Conservation (phyloP, 805 yeast genomes). For the Ogataea paraovalis region DNA sequence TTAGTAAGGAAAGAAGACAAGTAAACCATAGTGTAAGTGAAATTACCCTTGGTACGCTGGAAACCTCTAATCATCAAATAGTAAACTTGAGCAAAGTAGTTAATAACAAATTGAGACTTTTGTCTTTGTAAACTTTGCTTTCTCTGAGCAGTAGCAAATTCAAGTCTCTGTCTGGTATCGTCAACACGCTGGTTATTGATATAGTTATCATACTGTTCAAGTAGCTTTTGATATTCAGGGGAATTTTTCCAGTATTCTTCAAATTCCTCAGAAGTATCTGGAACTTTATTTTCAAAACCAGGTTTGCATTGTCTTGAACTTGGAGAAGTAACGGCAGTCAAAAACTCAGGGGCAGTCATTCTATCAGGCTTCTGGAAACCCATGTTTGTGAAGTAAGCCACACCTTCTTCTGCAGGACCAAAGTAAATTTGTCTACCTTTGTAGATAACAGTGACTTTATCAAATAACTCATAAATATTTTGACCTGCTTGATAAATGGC, state of each 20-base stretch:
- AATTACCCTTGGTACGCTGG: slow-evolving; percentile 57
- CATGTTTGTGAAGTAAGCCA: slow-evolving; percentile 55
- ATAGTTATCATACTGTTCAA: slow-evolving; percentile 37
- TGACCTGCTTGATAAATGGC: slow-evolving; percentile 69
- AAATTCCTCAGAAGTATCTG: slow-evolving; percentile 53
- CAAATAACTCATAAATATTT: slow-evolving; percentile 57
- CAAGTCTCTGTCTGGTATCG: slow-evolving; percentile 40
- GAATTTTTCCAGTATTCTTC: slow-evolving; percentile 57
- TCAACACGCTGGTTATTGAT: slow-evolving; percentile 34
- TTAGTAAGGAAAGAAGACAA: slow-evolving; percentile 51
- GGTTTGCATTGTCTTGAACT: slow-evolving; percentile 47
- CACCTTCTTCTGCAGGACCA: slow-evolving; percentile 53
- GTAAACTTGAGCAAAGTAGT: slow-evolving; percentile 46
- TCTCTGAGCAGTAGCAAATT: slow-evolving; percentile 34
- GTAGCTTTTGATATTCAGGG: slow-evolving; percentile 43
- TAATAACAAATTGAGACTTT: slow-evolving; percentile 35
- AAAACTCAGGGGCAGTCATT: slow-evolving; percentile 66
- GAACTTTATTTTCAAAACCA: slow-evolving; percentile 54
- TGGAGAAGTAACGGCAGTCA: slow-evolving; percentile 66
- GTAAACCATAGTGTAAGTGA: slow-evolving; percentile 51
- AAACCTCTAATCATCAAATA: slow-evolving; percentile 54
- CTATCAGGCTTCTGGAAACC: slow-evolving; percentile 62
- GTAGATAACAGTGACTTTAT: slow-evolving; percentile 56
- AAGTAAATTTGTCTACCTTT: slow-evolving; percentile 59
- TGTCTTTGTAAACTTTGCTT: slow-evolving; percentile 37